phyloP scores from a whole-genome alignment of 768 basidiomycete genomes.

The Naganishia friedmannii region DNA sequence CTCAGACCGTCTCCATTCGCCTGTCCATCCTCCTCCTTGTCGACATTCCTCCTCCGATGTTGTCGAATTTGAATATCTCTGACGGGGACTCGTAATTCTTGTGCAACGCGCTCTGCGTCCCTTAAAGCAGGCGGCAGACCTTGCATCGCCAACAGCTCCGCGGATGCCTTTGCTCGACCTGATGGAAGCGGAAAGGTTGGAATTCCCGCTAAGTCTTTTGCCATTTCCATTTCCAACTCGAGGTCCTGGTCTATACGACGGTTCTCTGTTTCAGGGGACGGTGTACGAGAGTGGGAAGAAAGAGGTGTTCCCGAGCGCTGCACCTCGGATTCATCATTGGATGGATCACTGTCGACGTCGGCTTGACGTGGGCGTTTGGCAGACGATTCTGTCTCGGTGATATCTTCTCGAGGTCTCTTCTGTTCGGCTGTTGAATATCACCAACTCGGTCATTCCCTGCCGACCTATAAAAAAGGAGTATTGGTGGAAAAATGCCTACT shows the following conservation, averaged over 20 bases:
- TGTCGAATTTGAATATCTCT: constrained; percentile 29
- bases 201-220: constrained; percentile 33
- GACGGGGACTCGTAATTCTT: constrained; percentile 35
- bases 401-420: constrained; percentile 19
- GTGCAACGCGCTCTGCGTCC: constrained; percentile 46
- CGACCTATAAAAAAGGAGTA: constrained; percentile 20
- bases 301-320: constrained; percentile 1
- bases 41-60: constrained; percentile 13
- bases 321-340: constrained; percentile 24
- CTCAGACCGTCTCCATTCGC: constrained; percentile 10
- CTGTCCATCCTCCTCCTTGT: neutral
- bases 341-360: constrained; percentile 19
- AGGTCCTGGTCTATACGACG: constrained; percentile 15
- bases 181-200: constrained; percentile 49
- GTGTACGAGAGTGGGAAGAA: neutral
- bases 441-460: constrained; percentile 18
- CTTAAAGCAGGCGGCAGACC: constrained; percentile 49
- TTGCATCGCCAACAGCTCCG: constrained; percentile 42
- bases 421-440: constrained; percentile 24
- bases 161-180: constrained; percentile 43
- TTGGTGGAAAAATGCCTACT: constrained; percentile 35
- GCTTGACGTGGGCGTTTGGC: constrained; percentile 21
- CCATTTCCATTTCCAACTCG: constrained; percentile 10
- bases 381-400: constrained; percentile 27
- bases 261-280: constrained; percentile 29